A percentile compares a stretch with the other conserved stretches of the same genome.
These are phyloP conservation scores for Pseudoperonospora humuli DNA, from an alignment of 352 stramenopile genomes.

Conservation along the genomic window DNA sequence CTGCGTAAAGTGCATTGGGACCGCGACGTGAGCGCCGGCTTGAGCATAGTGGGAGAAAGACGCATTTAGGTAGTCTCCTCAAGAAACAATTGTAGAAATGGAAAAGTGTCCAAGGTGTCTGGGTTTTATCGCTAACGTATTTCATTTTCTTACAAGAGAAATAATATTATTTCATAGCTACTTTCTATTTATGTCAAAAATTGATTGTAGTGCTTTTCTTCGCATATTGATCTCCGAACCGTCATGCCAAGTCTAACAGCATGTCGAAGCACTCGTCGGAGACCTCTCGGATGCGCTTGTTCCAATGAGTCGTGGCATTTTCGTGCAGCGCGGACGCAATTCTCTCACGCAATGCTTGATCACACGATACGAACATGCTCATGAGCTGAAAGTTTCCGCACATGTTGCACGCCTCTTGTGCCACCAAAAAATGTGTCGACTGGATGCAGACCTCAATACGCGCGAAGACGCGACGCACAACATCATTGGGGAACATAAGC, in stretches of 20 bases:
- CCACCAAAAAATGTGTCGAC: slow-evolving; percentile 66
- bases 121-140: too few relatives aligned
- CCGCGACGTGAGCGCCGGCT: too few relatives aligned
- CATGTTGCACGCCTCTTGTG: slow-evolving; percentile 57
- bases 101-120: too few relatives aligned
- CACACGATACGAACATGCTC: slow-evolving; percentile 51
- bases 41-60: too few relatives aligned
- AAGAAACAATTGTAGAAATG: too few relatives aligned
- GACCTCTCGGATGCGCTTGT: slow-evolving; percentile 65
- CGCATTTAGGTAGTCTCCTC: too few relatives aligned
- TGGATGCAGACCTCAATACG: slow-evolving; percentile 45
- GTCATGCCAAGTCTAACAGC: slow-evolving; percentile 65
- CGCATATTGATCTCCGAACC: neutral
- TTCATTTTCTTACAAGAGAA: too few relatives aligned
- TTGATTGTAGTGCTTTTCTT: slow-evolving; percentile 10
- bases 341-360: slow-evolving; percentile 49
- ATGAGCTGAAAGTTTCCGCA: slow-evolving; percentile 62
- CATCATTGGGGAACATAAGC: slow-evolving; percentile 38
- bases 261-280: slow-evolving; percentile 78
- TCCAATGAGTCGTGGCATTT: slow-evolving; percentile 63
- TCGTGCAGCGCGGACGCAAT: slow-evolving; percentile 57
- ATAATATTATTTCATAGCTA: too few relatives aligned
- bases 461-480: slow-evolving; percentile 43
- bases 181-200: too few relatives aligned
- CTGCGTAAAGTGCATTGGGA: too few relatives aligned